Base-by-base conservation (phyloP, 2,329 filamentous ascomycete genomes). In the Botryotinia convoluta region DNA sequence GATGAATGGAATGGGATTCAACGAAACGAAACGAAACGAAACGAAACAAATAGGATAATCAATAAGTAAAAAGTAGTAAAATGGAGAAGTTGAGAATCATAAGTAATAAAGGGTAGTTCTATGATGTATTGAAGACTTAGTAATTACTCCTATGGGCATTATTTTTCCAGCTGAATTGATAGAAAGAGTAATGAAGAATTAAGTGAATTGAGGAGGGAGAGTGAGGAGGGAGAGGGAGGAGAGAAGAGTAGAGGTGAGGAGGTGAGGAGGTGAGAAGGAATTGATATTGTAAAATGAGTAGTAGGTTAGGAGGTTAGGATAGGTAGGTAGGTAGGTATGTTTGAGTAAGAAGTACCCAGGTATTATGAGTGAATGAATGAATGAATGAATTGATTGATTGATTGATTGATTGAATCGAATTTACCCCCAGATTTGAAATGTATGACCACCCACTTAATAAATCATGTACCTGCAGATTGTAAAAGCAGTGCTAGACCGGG, bases 81-180 rank as follows among this genome's bases (percentile, higher is more conserved):
- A 42, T 51, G 1, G 1, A 22, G 37, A 39, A 22, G 39, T 39
- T 29, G 20, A 6, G 35, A 37, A 72, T 72, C 70, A 72, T 72
- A 72, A 39, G 70, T 48, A n/a, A 42, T 71, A 64, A 29, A 64
- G 39, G 14, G 64, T 62, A 22, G 57, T 72, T 69, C 64, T 67
- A 44, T 72, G 70, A 61, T 45, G 67, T 39, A 39, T 62, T 51
- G 61, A 71, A 29, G 44, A 45, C 32, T 44, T 39, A 63, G 32
- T 32, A 42, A 68, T 68, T 26, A 29, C 48, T 59, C 61, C 60
- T 60, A 39, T 72, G 62, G 37, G 61, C 70, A 72, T 72, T 67
- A 18, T 72, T 39, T 45, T 72, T 22, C 26, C 10, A 1, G 7
- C 37, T 4, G 16, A 26, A 42, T 48, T 67, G 20, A 12, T 45